Conservation (phyloP, 495 filamentous ascomycete genomes). For the Hamigera avellanea region DNA sequence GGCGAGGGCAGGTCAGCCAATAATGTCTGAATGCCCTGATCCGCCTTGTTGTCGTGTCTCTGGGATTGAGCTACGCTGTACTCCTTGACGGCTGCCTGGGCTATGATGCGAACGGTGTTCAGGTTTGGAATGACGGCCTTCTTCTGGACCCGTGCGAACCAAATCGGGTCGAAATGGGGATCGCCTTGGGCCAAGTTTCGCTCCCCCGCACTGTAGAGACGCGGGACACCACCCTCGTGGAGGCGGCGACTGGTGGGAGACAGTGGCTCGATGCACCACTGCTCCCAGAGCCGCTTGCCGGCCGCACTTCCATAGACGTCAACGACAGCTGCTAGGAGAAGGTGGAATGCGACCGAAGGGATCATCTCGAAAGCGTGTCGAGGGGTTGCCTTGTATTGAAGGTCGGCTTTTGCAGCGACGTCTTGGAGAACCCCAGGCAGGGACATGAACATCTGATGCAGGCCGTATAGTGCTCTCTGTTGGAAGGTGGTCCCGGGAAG, state of each 20-base stretch:
- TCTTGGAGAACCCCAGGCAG: slow-evolving; percentile 17
- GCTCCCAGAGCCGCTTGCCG: slow-evolving; percentile 28
- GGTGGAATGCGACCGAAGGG: slow-evolving; percentile 32
- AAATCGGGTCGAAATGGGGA: slow-evolving; percentile 18
- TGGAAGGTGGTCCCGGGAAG: slow-evolving; percentile 14
- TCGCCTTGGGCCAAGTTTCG: slow-evolving; percentile 12
- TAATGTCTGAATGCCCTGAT: neutral
- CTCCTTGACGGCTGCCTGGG: slow-evolving; percentile 25
- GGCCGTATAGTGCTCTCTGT: slow-evolving; percentile 13
- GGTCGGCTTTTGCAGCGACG: slow-evolving; percentile 9
- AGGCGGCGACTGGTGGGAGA: slow-evolving; percentile 12
- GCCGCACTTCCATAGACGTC: slow-evolving; percentile 29
- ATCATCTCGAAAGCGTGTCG: slow-evolving; percentile 15
- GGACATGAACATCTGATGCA: slow-evolving; percentile 15
- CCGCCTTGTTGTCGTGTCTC: slow-evolving; percentile 9
- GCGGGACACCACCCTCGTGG: slow-evolving; percentile 19
- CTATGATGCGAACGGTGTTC: slow-evolving; percentile 31
- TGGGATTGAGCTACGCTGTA: slow-evolving; percentile 10
- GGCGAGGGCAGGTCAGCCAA: neutral
- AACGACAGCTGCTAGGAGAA: slow-evolving; percentile 35
- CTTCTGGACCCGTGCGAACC: slow-evolving; percentile 12
- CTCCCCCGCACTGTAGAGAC: slow-evolving; percentile 14
- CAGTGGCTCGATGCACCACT: slow-evolving; percentile 27
- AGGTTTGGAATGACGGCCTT: slow-evolving; percentile 24
- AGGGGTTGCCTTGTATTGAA: slow-evolving; percentile 5